phyloP scores from a whole-genome alignment of 306 rosid genomes.

The Medicago arabica region DNA sequence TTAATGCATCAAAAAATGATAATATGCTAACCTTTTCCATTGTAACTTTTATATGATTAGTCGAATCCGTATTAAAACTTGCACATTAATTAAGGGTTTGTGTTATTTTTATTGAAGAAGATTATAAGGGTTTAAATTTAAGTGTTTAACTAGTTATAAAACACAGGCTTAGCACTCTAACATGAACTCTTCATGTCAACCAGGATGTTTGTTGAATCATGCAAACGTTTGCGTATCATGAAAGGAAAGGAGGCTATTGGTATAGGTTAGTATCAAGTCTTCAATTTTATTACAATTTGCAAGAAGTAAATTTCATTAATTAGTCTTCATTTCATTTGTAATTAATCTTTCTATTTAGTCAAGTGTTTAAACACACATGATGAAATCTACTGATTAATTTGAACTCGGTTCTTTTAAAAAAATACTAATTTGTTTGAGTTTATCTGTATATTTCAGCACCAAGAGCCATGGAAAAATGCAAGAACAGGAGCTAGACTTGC shows the following conservation, averaged over 20 bases:
- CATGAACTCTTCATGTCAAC: constrained; percentile 13
- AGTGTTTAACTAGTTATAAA: background rate
- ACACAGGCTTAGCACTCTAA: background rate
- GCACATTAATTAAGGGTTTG: too few relatives aligned
- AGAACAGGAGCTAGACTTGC: constrained; percentile 70
- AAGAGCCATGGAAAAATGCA: constrained; percentile 85
- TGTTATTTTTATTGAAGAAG: too few relatives aligned
- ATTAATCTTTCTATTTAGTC: background rate
- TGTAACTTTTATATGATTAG: too few relatives aligned
- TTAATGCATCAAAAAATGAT: too few relatives aligned
- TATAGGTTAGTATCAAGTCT: constrained; percentile 60
- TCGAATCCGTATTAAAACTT: too few relatives aligned
- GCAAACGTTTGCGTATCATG: constrained; percentile 94
- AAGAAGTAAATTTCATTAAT: background rate
- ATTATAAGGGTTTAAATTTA: too few relatives aligned
- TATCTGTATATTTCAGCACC: constrained; percentile 69
- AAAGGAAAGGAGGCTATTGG: constrained; percentile 94
- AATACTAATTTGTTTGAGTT: background rate
- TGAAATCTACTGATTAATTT: background rate
- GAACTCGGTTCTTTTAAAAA: background rate
- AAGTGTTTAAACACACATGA: background rate
- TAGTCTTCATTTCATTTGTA: background rate
- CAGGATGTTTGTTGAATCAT: constrained; percentile 95
- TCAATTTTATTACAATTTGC: background rate
- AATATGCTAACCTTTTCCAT: too few relatives aligned